A percentile compares a stretch with the other conserved stretches of the same genome.
phyloP scores from a whole-genome alignment of 163 green algal genomes.

The Coccomyxa subellipsoidea region DNA sequence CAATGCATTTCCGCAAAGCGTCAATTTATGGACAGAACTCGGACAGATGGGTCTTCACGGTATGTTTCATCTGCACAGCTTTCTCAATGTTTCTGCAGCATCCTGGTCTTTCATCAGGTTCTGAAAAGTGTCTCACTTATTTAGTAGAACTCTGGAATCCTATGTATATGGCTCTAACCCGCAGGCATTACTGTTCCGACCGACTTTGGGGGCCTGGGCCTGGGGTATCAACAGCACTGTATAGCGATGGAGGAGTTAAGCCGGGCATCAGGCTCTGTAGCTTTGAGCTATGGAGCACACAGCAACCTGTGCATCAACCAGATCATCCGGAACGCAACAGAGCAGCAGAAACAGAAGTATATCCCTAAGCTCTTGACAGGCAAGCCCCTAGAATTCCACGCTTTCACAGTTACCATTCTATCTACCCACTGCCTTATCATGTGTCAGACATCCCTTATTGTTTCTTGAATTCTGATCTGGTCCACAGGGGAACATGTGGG shows the following conservation, averaged over 20 bases:
- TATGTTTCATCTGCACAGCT: too few relatives aligned
- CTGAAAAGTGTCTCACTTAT: too few relatives aligned
- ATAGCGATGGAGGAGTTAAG: slow-evolving; percentile 90
- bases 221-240: slow-evolving; percentile 85
- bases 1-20: slow-evolving; percentile 73
- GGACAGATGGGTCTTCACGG: slow-evolving; percentile 84
- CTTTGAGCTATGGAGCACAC: slow-evolving; percentile 87
- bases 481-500: slow-evolving; percentile 79
- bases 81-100: too few relatives aligned
- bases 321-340: slow-evolving; percentile 74
- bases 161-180: not conserved
- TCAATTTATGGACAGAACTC: slow-evolving; percentile 82
- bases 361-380: slow-evolving; percentile 75
- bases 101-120: too few relatives aligned
- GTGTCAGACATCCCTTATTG: too few relatives aligned
- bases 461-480: not conserved
- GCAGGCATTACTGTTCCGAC: slow-evolving; percentile 73
- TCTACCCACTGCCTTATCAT: too few relatives aligned
- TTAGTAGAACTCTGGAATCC: too few relatives aligned
- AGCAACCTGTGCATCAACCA: slow-evolving; percentile 94
- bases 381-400: not conserved
- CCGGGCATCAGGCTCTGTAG: slow-evolving; percentile 76
- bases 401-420: too few relatives aligned
- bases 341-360: slow-evolving; percentile 71
- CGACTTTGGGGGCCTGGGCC: slow-evolving; percentile 78